Percentiles rank a stretch among this genome's conserved stretches.
Conservation (phyloP, 768 basidiomycete species). For the Phylloporus scabripes region DNA sequence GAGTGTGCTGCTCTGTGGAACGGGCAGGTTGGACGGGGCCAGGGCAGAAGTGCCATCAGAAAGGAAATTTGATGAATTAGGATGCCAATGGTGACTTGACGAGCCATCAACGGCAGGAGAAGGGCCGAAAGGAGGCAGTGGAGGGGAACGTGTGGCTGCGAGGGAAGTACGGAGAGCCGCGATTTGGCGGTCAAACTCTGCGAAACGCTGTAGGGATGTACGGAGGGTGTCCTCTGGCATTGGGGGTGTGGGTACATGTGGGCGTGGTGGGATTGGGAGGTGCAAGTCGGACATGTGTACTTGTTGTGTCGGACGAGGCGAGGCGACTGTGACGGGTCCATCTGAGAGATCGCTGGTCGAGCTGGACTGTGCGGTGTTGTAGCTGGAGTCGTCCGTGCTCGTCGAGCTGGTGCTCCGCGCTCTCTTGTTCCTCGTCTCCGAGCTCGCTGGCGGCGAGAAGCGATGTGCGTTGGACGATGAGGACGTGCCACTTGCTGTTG, state of each 20-base stretch:
- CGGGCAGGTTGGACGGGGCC: slow-evolving; percentile 7
- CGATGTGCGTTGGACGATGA: slow-evolving; percentile 11
- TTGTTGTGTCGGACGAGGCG: slow-evolving; percentile 38
- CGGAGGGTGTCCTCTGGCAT: slow-evolving; percentile 36
- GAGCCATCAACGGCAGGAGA: slow-evolving; percentile 18
- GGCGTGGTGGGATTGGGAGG: slow-evolving; percentile 18
- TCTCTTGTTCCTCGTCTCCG: slow-evolving; percentile 52
- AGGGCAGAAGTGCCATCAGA: slow-evolving; percentile 7
- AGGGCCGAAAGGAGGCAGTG: slow-evolving; percentile 22
- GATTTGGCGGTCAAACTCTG: slow-evolving; percentile 50
- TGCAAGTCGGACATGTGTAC: slow-evolving; percentile 44
- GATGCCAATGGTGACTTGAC: slow-evolving; percentile 16
- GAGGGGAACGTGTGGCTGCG: slow-evolving; percentile 23
- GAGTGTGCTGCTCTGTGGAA: slow-evolving; percentile 7
- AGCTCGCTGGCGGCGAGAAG: slow-evolving; percentile 20
- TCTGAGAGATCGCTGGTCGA: slow-evolving; percentile 29
- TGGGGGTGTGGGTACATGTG: slow-evolving; percentile 10
- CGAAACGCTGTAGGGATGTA: slow-evolving; percentile 46
- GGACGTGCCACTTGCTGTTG: slow-evolving; percentile 23
- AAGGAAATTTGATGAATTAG: slow-evolving; percentile 18
- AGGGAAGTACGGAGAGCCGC: slow-evolving; percentile 42
- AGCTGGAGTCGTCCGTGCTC: slow-evolving; percentile 31
- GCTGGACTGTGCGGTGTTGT: slow-evolving; percentile 32
- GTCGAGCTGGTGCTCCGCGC: slow-evolving; percentile 51
- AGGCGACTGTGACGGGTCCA: slow-evolving; percentile 16